These are phyloP conservation scores for Calocybe gangraenosa DNA, from an alignment of 768 basidiomycete species.

Conservation along the genomic window DNA sequence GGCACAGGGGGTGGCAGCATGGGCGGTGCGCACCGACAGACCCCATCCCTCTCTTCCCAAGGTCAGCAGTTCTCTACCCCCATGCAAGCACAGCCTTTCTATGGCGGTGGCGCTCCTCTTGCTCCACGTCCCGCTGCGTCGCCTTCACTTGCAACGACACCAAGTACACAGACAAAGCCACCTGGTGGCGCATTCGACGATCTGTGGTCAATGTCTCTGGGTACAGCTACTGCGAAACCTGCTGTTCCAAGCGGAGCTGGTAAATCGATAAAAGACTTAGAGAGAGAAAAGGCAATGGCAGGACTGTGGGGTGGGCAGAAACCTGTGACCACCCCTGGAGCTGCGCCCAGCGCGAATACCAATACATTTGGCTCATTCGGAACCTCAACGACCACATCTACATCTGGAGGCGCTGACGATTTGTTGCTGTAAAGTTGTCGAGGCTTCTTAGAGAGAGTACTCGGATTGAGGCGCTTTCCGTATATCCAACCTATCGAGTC, in stretches of 20 bases:
- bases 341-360: background rate
- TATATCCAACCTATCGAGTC: background rate
- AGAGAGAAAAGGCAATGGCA: slow-evolving; percentile 80
- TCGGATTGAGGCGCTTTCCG: background rate
- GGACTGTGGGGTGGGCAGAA: slow-evolving; percentile 67
- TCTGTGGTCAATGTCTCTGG: slow-evolving; percentile 81
- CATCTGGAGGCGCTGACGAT: slow-evolving; percentile 34
- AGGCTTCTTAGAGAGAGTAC: no score
- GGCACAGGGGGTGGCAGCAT: slow-evolving; percentile 13
- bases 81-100: slow-evolving; percentile 23
- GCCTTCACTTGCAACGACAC: slow-evolving; percentile 10
- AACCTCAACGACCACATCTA: slow-evolving; percentile 11
- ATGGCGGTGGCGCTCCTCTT: slow-evolving; percentile 30
- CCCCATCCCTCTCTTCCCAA: slow-evolving; percentile 31
- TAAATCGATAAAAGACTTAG: slow-evolving; percentile 87
- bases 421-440: slow-evolving; percentile 34
- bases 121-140: slow-evolving; percentile 19
- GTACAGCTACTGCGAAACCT: slow-evolving; percentile 38
- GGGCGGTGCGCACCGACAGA: slow-evolving; percentile 32
- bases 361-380: slow-evolving; percentile 31
- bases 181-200: slow-evolving; percentile 72
- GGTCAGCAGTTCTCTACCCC: slow-evolving; percentile 25
- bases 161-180: slow-evolving; percentile 33
- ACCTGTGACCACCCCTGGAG: slow-evolving; percentile 6
- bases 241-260: slow-evolving; percentile 23